A percentile compares a stretch with the other conserved stretches of the same genome.
phyloP scores from a whole-genome alignment of 495 filamentous ascomycete genomes.

The Penicillium roqueforti region DNA sequence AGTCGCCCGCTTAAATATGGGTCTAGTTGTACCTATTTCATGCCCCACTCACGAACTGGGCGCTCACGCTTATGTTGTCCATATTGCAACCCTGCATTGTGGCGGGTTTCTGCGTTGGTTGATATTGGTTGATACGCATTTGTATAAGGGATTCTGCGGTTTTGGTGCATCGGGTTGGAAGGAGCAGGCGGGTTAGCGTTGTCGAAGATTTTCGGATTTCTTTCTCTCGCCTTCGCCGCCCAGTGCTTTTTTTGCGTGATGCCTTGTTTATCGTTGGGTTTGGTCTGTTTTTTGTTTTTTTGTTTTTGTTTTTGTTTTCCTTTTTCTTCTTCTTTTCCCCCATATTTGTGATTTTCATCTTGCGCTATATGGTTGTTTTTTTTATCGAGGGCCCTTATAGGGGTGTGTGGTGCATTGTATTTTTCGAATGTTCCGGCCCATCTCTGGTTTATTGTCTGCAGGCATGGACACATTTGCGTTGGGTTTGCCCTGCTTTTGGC shows the following conservation, averaged over 20 bases:
- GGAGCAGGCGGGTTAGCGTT: conserved; percentile 48
- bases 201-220: conserved; percentile 35
- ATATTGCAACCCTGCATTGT: conserved; percentile 38
- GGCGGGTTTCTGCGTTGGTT: conserved; percentile 57
- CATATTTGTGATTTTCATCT: conserved; percentile 36
- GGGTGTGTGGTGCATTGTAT: conserved; percentile 26
- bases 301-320: conserved; percentile 30
- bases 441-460: conserved; percentile 5
- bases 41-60: conserved; percentile 18
- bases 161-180: conserved; percentile 50
- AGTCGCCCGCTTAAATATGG: conserved; percentile 43
- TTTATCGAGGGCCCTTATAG: conserved; percentile 10
- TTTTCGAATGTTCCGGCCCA: conserved; percentile 23
- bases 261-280: conserved; percentile 29
- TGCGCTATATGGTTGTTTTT: conserved; percentile 35
- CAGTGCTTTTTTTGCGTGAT: conserved; percentile 26
- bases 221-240: conserved; percentile 32
- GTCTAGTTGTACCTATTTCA: conserved; percentile 17
- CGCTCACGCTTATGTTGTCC: conserved; percentile 36
- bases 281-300: conserved; percentile 30
- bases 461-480: conserved; percentile 7
- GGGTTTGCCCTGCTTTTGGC: conserved; percentile 21
- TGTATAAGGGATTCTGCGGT: conserved; percentile 50
- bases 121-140: conserved; percentile 56
- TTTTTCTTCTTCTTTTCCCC: conserved; percentile 25